Percentiles rank a stretch among this genome's conserved stretches.
These are phyloP conservation scores for Metschnikowia colocasiae DNA, from an alignment of 805 yeast species.

Conservation along the genomic window DNA sequence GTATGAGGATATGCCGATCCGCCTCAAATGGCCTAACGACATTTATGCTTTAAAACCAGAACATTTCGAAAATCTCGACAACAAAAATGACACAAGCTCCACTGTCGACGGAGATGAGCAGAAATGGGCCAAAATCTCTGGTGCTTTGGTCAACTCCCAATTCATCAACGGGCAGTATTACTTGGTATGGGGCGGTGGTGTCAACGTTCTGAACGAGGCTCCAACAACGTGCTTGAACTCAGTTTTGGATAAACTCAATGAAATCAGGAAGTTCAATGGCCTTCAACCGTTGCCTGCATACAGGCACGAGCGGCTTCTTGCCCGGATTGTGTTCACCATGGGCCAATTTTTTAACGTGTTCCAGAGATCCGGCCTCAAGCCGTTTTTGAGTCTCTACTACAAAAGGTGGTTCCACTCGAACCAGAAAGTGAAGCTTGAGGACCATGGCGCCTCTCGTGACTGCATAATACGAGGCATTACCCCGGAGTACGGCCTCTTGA, in stretches of 20 bases:
- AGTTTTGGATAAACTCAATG: conserved; percentile 61
- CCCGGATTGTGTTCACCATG: conserved; percentile 62
- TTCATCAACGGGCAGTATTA: conserved; percentile 56
- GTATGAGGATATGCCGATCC: conserved; percentile 71
- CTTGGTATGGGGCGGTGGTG: conserved; percentile 81
- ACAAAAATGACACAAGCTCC: conserved; percentile 29
- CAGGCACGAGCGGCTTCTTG: conserved; percentile 53
- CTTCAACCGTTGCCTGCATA: conserved; percentile 43
- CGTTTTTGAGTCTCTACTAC: conserved; percentile 70
- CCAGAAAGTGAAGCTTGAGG: conserved; percentile 60
- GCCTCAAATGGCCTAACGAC: conserved; percentile 97
- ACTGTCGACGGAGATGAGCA: conserved; percentile 55
- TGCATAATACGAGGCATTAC: conserved; percentile 81
- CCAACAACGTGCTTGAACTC: conserved; percentile 88
- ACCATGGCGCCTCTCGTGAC: conserved; percentile 34
- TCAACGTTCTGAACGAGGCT: conserved; percentile 77
- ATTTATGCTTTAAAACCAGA: conserved; percentile 72
- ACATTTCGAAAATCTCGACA: conserved; percentile 31
- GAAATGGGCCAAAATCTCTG: conserved; percentile 73
- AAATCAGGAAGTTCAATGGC: conserved; percentile 42
- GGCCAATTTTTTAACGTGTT: conserved; percentile 61
- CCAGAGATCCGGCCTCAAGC: conserved; percentile 58
- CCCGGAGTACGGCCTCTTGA: conserved; percentile 74
- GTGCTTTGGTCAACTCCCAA: conserved; percentile 79
- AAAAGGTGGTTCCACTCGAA: conserved; percentile 79